phyloP scores from a whole-genome alignment of 2,329 filamentous ascomycete genomes.

The Davidsoniella eucalypti region DNA sequence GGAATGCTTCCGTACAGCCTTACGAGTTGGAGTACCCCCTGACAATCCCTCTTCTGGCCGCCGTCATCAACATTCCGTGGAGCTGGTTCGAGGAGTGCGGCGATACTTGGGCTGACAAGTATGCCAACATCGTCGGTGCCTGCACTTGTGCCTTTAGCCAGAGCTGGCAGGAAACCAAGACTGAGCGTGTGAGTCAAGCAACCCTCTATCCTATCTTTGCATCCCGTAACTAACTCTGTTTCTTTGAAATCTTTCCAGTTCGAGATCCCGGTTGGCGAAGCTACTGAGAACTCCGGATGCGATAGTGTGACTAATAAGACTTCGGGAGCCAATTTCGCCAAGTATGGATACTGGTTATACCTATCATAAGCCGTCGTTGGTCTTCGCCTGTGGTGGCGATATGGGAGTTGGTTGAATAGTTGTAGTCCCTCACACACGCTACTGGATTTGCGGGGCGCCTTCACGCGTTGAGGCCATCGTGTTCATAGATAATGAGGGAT shows the following conservation, averaged over 20 bases:
- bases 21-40: neutral
- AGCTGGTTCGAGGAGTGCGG: neutral
- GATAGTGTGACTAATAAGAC: too few species aligned
- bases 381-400: too few species aligned
- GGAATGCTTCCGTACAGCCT: neutral
- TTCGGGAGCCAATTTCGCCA: too few species aligned
- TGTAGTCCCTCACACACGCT: too few species aligned
- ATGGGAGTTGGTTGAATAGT: too few species aligned
- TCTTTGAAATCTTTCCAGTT: neutral
- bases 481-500: too few species aligned
- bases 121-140: neutral
- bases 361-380: too few species aligned
- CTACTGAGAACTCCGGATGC: neutral
- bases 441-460: too few species aligned
- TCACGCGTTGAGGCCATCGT: too few species aligned
- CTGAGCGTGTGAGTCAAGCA: neutral
- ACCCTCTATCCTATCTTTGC: neutral
- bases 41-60: neutral
- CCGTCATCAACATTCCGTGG: neutral
- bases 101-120: neutral
- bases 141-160: constrained; percentile 3
- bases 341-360: too few species aligned
- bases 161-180: neutral
- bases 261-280: neutral
- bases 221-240: neutral